Conservation (phyloP, 2,329 filamentous ascomycete species). For the Malbranchea cinnamomea region DNA sequence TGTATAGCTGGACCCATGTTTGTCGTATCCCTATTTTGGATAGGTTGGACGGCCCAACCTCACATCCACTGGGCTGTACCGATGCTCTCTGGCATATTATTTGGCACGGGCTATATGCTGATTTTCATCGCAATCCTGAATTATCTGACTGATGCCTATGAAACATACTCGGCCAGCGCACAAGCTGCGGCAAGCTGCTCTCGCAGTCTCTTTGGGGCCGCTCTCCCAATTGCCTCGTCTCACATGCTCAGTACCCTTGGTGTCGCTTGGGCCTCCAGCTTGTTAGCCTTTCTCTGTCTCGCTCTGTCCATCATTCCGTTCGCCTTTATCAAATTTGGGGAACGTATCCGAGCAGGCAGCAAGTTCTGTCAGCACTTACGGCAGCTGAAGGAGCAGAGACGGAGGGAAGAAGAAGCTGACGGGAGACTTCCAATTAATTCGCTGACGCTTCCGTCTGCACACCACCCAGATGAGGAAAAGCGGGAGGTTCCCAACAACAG, state of each 20-base stretch:
- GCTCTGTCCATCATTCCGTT: slow-evolving; percentile 27
- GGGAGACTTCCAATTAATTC: too few relatives aligned
- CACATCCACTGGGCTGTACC: slow-evolving; percentile 30
- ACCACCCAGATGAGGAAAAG: too few relatives aligned
- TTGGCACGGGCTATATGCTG: slow-evolving; percentile 45
- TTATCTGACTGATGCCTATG: slow-evolving; percentile 52
- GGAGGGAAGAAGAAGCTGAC: slow-evolving; percentile 21
- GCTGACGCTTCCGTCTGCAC: too few relatives aligned
- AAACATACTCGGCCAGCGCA: slow-evolving; percentile 46
- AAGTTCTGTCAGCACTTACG: slow-evolving; percentile 27
- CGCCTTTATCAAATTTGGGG: slow-evolving; percentile 28
- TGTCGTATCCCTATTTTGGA: slow-evolving; percentile 24
- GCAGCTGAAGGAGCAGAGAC: slow-evolving; percentile 10
- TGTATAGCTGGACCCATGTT: slow-evolving; percentile 52
- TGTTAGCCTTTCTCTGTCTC: slow-evolving; percentile 26
- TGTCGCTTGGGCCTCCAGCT: slow-evolving; percentile 28
- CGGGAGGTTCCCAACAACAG: too few relatives aligned
- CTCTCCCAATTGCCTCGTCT: slow-evolving; percentile 40
- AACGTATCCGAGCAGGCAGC: slow-evolving; percentile 25
- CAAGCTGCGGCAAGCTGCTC: slow-evolving; percentile 39
- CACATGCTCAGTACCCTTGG: slow-evolving; percentile 29
- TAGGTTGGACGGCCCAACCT: slow-evolving; percentile 19
- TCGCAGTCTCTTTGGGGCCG: slow-evolving; percentile 38
- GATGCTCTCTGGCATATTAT: slow-evolving; percentile 46
- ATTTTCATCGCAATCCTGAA: slow-evolving; percentile 53